A percentile compares a stretch with the other conserved stretches of the same genome.
Conservation (phyloP, 2,329 filamentous ascomycete genomes). For the Leptographium procerum region DNA sequence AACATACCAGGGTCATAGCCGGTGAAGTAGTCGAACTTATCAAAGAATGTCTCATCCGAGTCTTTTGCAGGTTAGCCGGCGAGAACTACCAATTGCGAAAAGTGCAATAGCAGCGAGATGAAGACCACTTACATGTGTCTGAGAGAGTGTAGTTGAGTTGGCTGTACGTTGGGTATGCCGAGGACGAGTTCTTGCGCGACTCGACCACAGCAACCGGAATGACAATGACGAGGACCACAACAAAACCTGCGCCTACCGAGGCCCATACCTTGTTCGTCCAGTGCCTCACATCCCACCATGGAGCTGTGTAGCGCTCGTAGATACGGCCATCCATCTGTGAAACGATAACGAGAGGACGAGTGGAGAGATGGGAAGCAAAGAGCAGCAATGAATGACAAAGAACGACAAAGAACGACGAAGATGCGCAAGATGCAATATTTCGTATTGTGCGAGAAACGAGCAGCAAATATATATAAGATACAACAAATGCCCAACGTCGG, state of each 20-base stretch:
- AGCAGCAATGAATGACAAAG: no score
- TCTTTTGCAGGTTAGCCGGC: conserved; percentile 22
- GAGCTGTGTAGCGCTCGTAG: conserved; percentile 5
- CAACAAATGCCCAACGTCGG: no score
- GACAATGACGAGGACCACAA: conserved; percentile 33
- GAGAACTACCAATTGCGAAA: no score
- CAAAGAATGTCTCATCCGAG: conserved; percentile 38
- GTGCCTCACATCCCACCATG: conserved; percentile 29
- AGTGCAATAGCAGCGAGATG: no score
- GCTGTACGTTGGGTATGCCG: conserved; percentile 35
- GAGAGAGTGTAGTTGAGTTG: conserved; percentile 33
- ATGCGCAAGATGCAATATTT: background rate
- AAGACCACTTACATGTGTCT: conserved; percentile 33
- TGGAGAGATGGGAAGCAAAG: background rate
- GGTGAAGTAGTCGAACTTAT: conserved; percentile 41
- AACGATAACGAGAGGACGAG: no score
- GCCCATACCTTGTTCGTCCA: conserved; percentile 44
- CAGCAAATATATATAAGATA: no score
- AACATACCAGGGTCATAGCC: conserved; percentile 35
- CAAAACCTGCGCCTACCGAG: conserved; percentile 25
- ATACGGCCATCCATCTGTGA: background rate
- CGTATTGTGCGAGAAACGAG: background rate
- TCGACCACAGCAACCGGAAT: conserved; percentile 32
- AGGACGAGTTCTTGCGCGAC: conserved; percentile 18
- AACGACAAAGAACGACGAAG: background rate